Conservation (phyloP, 2,329 filamentous ascomycete genomes). For the Talaromyces sp. region DNA sequence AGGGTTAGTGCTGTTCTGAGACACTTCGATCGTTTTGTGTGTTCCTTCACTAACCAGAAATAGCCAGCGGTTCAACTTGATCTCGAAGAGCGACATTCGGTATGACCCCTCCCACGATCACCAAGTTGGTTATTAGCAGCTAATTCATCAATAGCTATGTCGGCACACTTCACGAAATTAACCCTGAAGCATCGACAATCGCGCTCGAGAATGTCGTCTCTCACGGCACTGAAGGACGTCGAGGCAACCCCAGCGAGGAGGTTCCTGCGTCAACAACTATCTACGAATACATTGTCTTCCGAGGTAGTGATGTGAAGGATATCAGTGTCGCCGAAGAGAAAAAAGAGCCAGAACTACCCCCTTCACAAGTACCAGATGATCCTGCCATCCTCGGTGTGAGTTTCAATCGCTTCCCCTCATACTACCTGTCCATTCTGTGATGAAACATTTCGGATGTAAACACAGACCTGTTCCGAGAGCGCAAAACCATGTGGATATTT, state of each 20-base stretch:
- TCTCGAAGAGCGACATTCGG: conserved; percentile 97
- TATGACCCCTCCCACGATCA: conserved; percentile 44
- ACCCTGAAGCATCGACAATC: conserved; percentile 93
- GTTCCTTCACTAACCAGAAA: conserved; percentile 33
- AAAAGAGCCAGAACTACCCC: conserved; percentile 64
- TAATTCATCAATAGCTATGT: conserved; percentile 63
- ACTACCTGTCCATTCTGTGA: conserved; percentile 32
- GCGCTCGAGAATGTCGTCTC: conserved; percentile 94
- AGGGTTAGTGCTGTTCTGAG: conserved; percentile 33
- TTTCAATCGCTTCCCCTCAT: conserved; percentile 34
- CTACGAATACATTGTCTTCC: conserved; percentile 98
- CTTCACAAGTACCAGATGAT: conserved; percentile 80
- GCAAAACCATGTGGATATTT: conserved; percentile 95
- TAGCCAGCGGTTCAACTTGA: conserved; percentile 90
- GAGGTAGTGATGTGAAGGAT: conserved; percentile 97
- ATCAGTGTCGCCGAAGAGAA: conserved; percentile 84
- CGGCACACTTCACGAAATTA: conserved; percentile 94
- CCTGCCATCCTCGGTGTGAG: conserved; percentile 96
- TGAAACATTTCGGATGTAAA: conserved; percentile 99
- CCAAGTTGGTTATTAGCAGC: background rate
- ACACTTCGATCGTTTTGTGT: conserved; percentile 25
- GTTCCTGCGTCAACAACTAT: conserved; percentile 77
- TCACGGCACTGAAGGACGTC: conserved; percentile 88
- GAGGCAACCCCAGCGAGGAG: conserved; percentile 71
- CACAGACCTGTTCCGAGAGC: conserved; percentile 74